Evolutionary conservation across 2,329 filamentous ascomycete species (phyloP).

Genomic region (Apiospora aurea): DNA sequence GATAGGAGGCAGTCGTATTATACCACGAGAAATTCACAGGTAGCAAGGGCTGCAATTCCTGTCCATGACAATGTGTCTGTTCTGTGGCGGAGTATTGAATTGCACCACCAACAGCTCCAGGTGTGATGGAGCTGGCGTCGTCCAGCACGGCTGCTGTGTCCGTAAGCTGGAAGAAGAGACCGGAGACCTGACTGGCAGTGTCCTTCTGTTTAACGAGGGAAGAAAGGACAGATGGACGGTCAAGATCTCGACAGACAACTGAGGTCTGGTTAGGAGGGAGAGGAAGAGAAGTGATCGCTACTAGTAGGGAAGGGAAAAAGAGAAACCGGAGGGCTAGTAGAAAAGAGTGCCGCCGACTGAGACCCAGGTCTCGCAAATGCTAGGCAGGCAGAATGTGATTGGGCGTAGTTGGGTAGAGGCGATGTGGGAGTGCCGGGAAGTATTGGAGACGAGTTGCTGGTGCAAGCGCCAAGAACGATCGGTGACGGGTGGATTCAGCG

Average conservation of each 20-base stretch:
- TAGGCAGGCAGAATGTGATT: constrained; percentile 27
- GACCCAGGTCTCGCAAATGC: constrained; percentile 17
- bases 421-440: constrained; percentile 29
- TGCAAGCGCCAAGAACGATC: constrained; percentile 35
- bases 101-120: constrained; percentile 8
- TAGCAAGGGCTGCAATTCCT: neutral
- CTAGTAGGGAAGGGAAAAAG: constrained; percentile 6
- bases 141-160: neutral
- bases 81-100: neutral
- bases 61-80: constrained; percentile 16
- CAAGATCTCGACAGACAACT: neutral
- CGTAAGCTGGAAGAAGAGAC: constrained; percentile 10
- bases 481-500: constrained; percentile 29
- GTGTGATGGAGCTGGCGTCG: neutral
- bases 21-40: constrained; percentile 5
- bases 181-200: neutral
- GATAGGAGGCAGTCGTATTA: neutral
- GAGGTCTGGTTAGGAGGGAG: constrained; percentile 11
- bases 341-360: constrained; percentile 18
- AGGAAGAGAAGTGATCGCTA: constrained; percentile 6
- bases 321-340: constrained; percentile 18
- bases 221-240: constrained; percentile 5
- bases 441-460: constrained; percentile 26
- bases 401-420: constrained; percentile 27
- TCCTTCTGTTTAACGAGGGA: constrained; percentile 11